Evolutionary conservation across 192 early-diverging fungal genomes (phyloP).

Genomic region (Coemansia pectinata): DNA sequence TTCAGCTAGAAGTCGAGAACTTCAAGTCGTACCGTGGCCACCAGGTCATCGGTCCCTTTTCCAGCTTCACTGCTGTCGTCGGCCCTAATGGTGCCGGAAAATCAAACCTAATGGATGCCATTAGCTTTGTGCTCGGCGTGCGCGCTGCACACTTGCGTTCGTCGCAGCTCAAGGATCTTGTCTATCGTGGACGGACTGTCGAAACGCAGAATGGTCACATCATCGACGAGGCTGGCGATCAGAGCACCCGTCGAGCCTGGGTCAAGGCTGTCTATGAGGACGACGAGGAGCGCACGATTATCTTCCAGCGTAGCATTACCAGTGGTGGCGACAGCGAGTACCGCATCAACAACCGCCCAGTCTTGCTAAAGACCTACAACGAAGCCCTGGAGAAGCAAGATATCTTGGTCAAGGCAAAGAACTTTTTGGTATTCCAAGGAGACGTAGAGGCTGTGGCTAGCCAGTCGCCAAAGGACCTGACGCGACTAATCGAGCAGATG

Average conservation of each 20-base stretch:
- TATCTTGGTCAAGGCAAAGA: constrained; percentile 92
- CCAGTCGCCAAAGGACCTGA: constrained; percentile 94
- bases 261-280: constrained; percentile 87
- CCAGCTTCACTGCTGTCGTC: constrained; percentile 79
- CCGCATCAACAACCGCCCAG: constrained; percentile 74
- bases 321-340: constrained; percentile 81
- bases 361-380: constrained; percentile 78
- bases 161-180: constrained; percentile 82
- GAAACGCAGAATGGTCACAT: constrained; percentile 49
- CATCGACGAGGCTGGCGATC: constrained; percentile 53
- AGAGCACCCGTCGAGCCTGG: constrained; percentile 58
- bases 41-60: constrained; percentile 92
- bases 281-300: constrained; percentile 59
- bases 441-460: constrained; percentile 96
- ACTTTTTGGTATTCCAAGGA: constrained; percentile 99
- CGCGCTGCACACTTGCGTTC: constrained; percentile 91
- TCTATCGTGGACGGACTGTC: constrained; percentile 74
- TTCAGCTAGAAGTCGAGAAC: constrained; percentile 91
- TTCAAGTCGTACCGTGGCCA: constrained; percentile 99
- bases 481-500: constrained; percentile 93
- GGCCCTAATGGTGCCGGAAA: constrained; percentile 98
- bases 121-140: constrained; percentile 97
- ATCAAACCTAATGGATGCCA: constrained; percentile 99
- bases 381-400: constrained; percentile 77
- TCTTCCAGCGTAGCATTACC: constrained; percentile 74